A percentile compares a stretch with the other conserved stretches of the same genome.
Conservation (phyloP, 2,329 filamentous ascomycete species). For the Cordyceps javanica region DNA sequence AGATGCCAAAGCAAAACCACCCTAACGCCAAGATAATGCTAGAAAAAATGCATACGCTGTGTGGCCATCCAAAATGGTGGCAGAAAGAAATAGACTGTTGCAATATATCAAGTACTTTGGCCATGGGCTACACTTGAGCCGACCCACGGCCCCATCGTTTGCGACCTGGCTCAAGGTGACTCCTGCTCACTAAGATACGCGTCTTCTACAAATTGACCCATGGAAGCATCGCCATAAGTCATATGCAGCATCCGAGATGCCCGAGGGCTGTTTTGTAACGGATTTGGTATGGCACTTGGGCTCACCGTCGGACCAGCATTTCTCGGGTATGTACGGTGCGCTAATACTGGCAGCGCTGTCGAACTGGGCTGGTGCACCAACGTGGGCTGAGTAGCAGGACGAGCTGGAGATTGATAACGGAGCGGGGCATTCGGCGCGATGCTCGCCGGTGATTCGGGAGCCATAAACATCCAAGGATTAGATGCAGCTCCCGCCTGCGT, state of each 20-base stretch:
- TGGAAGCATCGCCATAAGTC: not conserved
- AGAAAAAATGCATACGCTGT: constrained; percentile 1
- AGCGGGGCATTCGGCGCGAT: not conserved
- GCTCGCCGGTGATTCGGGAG: not conserved
- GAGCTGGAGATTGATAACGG: constrained; percentile 6
- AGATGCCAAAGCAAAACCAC: not conserved
- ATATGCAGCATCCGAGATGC: not conserved
- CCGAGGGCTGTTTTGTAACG: not conserved
- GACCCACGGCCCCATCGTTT: too few species aligned
- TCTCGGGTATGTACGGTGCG: not conserved
- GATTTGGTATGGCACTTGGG: not conserved
- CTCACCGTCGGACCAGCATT: not conserved
- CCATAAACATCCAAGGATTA: not conserved
- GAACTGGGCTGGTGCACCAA: not conserved
- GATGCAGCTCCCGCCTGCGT: not conserved
- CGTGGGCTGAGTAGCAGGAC: not conserved
- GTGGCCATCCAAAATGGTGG: not conserved
- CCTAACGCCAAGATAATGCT: not conserved
- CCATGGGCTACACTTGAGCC: not conserved
- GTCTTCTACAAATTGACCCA: not conserved
- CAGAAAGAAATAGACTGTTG: not conserved
- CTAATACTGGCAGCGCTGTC: not conserved
- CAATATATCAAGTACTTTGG: not conserved
- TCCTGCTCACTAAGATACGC: not conserved
- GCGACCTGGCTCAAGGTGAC: not conserved